phyloP scores from a whole-genome alignment of 768 basidiomycete genomes.

The Cyclocybe cylindracea region DNA sequence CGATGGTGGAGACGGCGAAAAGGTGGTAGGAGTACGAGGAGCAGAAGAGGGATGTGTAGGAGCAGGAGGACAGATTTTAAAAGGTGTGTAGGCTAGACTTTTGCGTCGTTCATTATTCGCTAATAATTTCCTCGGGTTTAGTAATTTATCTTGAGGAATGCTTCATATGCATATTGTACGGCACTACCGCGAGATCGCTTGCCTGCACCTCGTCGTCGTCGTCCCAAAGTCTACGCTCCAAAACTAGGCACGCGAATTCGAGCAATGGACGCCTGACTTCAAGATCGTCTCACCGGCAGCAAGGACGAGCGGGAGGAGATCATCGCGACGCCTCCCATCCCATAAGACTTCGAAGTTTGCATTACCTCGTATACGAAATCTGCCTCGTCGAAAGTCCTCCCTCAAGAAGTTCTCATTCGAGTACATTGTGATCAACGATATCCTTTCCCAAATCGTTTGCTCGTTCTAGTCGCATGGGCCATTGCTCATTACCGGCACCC shows the following conservation, averaged over 20 bases:
- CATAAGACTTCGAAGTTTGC: conserved; percentile 90
- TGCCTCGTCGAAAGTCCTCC: conserved; percentile 88
- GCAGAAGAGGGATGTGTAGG: too few species aligned
- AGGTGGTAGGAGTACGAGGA: too few species aligned
- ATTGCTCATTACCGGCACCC: conserved; percentile 94
- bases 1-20: too few species aligned
- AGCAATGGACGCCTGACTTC: conserved; percentile 88
- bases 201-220: conserved; percentile 93
- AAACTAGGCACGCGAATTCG: conserved; percentile 96
- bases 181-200: conserved; percentile 71
- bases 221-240: conserved; percentile 99
- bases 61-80: too few species aligned
- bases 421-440: conserved; percentile 97
- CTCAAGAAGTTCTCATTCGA: conserved; percentile 96
- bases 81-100: too few species aligned
- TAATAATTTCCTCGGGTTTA: too few species aligned
- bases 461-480: conserved; percentile 87
- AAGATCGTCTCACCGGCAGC: conserved; percentile 81
- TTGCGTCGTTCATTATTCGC: too few species aligned
- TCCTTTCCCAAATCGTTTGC: conserved; percentile 92
- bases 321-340: conserved; percentile 75
- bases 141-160: too few species aligned
- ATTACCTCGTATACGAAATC: conserved; percentile 97
- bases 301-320: conserved; percentile 89
- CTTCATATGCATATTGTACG: too few species aligned